A percentile compares a stretch with the other conserved stretches of the same genome.
These are phyloP conservation scores for Chaetomium olivaceum DNA, from an alignment of 2,329 filamentous ascomycete species.

Conservation along the genomic window DNA sequence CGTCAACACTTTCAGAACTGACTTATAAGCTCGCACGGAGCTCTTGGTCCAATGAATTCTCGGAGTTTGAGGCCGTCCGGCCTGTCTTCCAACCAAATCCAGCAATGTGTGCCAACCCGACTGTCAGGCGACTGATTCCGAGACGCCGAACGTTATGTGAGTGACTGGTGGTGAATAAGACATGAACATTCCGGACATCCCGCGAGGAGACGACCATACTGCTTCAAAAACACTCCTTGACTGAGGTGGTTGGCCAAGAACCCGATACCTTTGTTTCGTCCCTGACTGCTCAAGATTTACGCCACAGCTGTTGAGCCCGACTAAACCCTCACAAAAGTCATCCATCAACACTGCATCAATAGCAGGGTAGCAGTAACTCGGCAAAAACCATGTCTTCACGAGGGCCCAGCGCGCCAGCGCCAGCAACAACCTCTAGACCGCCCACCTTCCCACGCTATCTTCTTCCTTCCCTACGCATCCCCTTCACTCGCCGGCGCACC, in stretches of 20 bases:
- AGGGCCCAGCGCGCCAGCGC: constrained; percentile 5
- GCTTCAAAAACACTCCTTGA: background rate
- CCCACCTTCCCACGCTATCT: constrained; percentile 33
- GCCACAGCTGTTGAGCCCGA: background rate
- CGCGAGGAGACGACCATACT: background rate
- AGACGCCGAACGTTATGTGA: background rate
- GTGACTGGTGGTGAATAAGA: background rate
- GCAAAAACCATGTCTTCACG: constrained; percentile 21
- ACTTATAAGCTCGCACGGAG: background rate
- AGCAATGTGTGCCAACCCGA: background rate
- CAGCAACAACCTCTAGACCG: constrained; percentile 2
- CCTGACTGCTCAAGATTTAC: background rate
- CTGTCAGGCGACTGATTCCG: constrained; percentile 11
- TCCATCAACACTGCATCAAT: background rate
- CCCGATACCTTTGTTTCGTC: background rate
- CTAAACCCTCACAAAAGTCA: background rate
- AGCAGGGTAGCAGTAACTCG: constrained; percentile 6
- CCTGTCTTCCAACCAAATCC: background rate
- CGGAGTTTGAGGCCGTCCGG: background rate
- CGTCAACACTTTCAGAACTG: constrained; percentile 1
- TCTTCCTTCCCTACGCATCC: constrained; percentile 33
- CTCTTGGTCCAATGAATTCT: background rate
- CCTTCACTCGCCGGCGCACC: constrained; percentile 29
- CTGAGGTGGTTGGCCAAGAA: background rate
- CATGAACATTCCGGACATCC: background rate